Conservation (phyloP, 768 basidiomycete genomes). For the Naganishia kalamii region DNA sequence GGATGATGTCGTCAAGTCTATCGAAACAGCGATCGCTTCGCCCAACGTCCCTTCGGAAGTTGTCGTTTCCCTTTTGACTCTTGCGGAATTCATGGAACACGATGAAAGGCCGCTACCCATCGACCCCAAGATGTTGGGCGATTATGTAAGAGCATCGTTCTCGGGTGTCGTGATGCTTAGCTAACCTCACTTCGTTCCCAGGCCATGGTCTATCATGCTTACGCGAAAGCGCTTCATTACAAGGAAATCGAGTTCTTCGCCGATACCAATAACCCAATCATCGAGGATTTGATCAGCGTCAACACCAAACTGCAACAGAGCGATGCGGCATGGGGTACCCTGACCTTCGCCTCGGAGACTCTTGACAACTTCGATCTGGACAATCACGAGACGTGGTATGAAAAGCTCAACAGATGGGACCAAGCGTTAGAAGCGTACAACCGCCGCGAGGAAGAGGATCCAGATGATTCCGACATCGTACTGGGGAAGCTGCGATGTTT, state of each 20-base stretch:
- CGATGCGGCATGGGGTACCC: slow-evolving; percentile 95
- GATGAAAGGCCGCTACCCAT: slow-evolving; percentile 94
- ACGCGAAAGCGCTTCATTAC: slow-evolving; percentile 96
- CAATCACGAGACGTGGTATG: slow-evolving; percentile 97
- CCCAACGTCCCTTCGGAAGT: slow-evolving; percentile 73
- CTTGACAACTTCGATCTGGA: slow-evolving; percentile 63
- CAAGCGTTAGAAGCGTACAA: slow-evolving; percentile 84
- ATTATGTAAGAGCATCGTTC: slow-evolving; percentile 54
- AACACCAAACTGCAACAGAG: slow-evolving; percentile 95
- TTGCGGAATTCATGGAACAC: slow-evolving; percentile 99
- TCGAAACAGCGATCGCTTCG: slow-evolving; percentile 74
- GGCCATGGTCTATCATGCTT: slow-evolving; percentile 85
- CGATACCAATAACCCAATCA: slow-evolving; percentile 76
- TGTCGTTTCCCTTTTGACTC: slow-evolving; percentile 80
- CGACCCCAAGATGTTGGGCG: slow-evolving; percentile 83
- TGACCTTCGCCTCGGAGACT: slow-evolving; percentile 79
- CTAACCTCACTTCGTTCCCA: slow-evolving; percentile 11
- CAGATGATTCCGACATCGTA: slow-evolving; percentile 57
- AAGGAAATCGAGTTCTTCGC: slow-evolving; percentile 95
- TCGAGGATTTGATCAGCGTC: slow-evolving; percentile 90
- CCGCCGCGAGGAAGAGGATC: slow-evolving; percentile 63
- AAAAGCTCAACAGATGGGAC: slow-evolving; percentile 91
- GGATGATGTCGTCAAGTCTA: slow-evolving; percentile 89
- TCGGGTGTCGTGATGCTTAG: slow-evolving; percentile 10
- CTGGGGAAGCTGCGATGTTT: slow-evolving; percentile 91